phyloP scores from a whole-genome alignment of 495 filamentous ascomycete species.

The Durotheca rogersii region DNA sequence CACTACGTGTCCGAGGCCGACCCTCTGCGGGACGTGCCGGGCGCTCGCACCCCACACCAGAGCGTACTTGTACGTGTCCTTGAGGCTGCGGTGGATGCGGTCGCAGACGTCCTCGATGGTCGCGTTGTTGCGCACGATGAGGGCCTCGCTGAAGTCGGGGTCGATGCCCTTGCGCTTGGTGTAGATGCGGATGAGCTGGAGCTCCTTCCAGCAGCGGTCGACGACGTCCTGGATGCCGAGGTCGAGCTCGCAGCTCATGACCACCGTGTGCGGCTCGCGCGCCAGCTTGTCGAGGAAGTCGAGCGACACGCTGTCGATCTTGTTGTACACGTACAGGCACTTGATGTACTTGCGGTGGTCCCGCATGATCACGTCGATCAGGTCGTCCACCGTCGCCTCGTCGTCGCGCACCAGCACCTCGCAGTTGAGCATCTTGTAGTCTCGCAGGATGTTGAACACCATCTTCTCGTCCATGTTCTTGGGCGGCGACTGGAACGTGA shows the following conservation, averaged over 20 bases:
- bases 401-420: slow-evolving; percentile 96
- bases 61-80: slow-evolving; percentile 99
- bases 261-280: slow-evolving; percentile 86
- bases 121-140: slow-evolving; percentile 86
- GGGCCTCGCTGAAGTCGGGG: slow-evolving; percentile 86
- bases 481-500: slow-evolving; percentile 87
- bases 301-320: slow-evolving; percentile 93
- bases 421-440: slow-evolving; percentile 98
- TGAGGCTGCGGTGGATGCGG: slow-evolving; percentile 87
- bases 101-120: slow-evolving; percentile 98
- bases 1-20: slow-evolving; percentile 83
- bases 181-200: slow-evolving; percentile 88
- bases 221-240: slow-evolving; percentile 96
- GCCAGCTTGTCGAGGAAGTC: slow-evolving; percentile 91
- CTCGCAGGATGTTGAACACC: slow-evolving; percentile 90
- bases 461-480: slow-evolving; percentile 96
- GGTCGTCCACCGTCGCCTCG: slow-evolving; percentile 92
- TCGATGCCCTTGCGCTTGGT: slow-evolving; percentile 95
- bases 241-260: slow-evolving; percentile 98
- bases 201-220: slow-evolving; percentile 92
- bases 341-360: slow-evolving; percentile 96
- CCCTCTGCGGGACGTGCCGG: slow-evolving; percentile 89
- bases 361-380: slow-evolving; percentile 99
- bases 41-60: slow-evolving; percentile 97
- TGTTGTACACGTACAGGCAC: slow-evolving; percentile 99